Evolutionary conservation across 352 stramenopile genomes (phyloP), one percentile per base, ranked within the genome.

Genomic region (Globisporangium megalacanthum): DNA sequence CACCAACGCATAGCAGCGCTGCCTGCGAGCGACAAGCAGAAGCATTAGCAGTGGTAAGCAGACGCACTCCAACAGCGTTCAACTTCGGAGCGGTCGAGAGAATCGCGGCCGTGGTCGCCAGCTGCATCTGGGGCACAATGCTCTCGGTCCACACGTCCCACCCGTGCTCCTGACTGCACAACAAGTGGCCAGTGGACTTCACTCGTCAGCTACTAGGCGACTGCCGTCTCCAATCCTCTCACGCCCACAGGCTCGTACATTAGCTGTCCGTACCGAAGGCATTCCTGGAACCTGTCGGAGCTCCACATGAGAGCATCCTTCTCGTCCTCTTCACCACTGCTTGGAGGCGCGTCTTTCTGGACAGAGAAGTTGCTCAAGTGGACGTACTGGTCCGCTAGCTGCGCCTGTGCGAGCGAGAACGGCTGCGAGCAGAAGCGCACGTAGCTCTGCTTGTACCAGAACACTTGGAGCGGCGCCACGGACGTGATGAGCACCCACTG

Each of bases 351-450:
- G 10, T 89, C 39, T 54, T 91, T 88, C 46, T 96, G 86, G 31
- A 96, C 66, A 2, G 86, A 94, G 60, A 88, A 86, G 61, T 96
- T 96, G 60, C 81, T 93, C 42, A 96, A 56, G 47, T 96, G 86
- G 8, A 74, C 73, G 48, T 86, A 87, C 6, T 49, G 66, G 64
- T 94, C 83, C 1, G 73, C 58, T 10, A 88, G 57, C 11, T 36
- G 52, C 0, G 55, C 53, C 0, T 58, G 29, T 0, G 58, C 35
- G 0, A 92, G 54, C 6, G 69, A 68, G 57, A 91, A 96, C 9
- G 59, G 54, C 44, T 66, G 64, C 15, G 75, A 70, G 45, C 81
- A 89, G 62, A 94, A 94, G 0, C 86, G 83, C 35, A 92, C 49
- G 56, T 96, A 96, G 60, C 81, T 86, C 50, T 70, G 49, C 20